Evolutionary conservation across 2,329 filamentous ascomycete species (phyloP).

Genomic region (Colletotrichum spaethianum): DNA sequence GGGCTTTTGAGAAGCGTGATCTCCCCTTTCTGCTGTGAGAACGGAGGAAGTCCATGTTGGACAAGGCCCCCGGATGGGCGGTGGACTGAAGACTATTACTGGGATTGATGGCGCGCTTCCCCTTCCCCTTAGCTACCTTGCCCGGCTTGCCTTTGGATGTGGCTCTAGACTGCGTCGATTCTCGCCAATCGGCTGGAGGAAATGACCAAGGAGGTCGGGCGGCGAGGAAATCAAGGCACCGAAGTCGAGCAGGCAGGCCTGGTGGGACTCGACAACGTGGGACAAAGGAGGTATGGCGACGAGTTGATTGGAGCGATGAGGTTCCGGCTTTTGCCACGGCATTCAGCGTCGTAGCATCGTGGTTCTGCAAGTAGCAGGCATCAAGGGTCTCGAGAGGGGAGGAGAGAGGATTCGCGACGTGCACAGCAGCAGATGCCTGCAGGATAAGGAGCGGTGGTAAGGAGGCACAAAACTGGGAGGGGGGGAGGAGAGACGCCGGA

Average conservation of each 20-base stretch:
- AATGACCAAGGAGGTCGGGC: constrained; percentile 26
- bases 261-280: constrained; percentile 39
- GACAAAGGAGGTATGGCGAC: constrained; percentile 23
- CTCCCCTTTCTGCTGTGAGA: constrained; percentile 56
- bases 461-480: constrained; percentile 1
- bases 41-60: constrained; percentile 44
- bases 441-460: constrained; percentile 15
- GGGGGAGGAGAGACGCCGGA: background rate
- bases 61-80: constrained; percentile 6
- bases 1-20: constrained; percentile 72
- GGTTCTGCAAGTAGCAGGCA: constrained; percentile 35
- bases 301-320: constrained; percentile 30
- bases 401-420: constrained; percentile 35
- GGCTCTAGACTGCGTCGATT: background rate
- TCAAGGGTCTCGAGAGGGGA: constrained; percentile 34
- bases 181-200: constrained; percentile 33
- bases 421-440: constrained; percentile 34
- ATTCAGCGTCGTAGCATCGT: constrained; percentile 33
- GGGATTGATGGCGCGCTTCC: constrained; percentile 15
- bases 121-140: constrained; percentile 28
- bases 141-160: constrained; percentile 23
- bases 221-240: constrained; percentile 21
- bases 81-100: constrained; percentile 13
- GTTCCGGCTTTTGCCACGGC: constrained; percentile 28
- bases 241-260: constrained; percentile 1